A percentile compares a stretch with the other conserved stretches of the same genome.
phyloP scores from a whole-genome alignment of 805 yeast species.

The Yamadazyma laniorum region DNA sequence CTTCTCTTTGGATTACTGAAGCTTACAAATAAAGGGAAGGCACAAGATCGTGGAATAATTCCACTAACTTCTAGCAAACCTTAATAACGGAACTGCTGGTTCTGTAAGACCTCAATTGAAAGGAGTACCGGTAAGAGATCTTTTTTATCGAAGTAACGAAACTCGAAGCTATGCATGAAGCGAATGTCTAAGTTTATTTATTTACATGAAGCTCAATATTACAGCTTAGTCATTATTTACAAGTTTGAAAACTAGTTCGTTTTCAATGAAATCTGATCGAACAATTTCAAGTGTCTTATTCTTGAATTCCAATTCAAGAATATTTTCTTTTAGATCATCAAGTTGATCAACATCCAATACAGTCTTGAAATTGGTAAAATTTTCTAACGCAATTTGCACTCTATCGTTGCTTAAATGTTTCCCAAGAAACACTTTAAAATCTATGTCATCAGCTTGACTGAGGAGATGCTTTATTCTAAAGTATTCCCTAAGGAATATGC shows the following conservation, averaged over 20 bases:
- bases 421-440: slow-evolving; percentile 21
- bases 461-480: slow-evolving; percentile 17
- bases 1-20: no score
- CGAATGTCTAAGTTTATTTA: no score
- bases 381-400: background rate
- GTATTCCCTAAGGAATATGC: slow-evolving; percentile 32
- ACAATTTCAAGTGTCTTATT: slow-evolving; percentile 12
- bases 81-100: no score
- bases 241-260: slow-evolving; percentile 26
- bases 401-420: slow-evolving; percentile 5
- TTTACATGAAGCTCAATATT: slow-evolving; percentile 2
- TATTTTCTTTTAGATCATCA: slow-evolving; percentile 12
- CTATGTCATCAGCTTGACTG: slow-evolving; percentile 16
- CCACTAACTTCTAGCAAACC: no score
- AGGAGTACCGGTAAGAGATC: no score
- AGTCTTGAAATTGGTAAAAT: slow-evolving; percentile 13
- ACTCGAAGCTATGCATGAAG: no score
- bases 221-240: slow-evolving; percentile 1
- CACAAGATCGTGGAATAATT: no score
- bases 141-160: no score
- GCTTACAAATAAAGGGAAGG: no score
- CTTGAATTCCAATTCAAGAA: slow-evolving; percentile 14
- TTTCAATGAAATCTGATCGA: slow-evolving; percentile 36
- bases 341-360: slow-evolving; percentile 25
- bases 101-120: no score